These are phyloP conservation scores for Ajuga chamaepitys DNA, from an alignment of 257 asterid genomes.

Conservation along the genomic window DNA sequence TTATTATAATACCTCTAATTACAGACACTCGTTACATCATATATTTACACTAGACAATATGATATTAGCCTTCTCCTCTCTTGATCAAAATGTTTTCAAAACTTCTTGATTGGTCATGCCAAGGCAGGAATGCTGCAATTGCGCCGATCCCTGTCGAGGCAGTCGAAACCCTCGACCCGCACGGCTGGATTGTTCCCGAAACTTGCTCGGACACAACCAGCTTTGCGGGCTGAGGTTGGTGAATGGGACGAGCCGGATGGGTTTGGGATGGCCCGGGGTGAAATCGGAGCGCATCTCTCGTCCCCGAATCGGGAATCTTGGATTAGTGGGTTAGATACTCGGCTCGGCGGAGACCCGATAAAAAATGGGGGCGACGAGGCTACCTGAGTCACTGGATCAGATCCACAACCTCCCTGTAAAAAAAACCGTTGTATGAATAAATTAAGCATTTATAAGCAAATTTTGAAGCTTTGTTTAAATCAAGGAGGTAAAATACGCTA, in stretches of 20 bases:
- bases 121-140: conserved; percentile 86
- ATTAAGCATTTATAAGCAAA: background rate
- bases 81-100: conserved; percentile 6
- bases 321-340: conserved; percentile 99
- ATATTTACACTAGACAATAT: conserved; percentile 33
- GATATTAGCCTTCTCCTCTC: background rate
- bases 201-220: conserved; percentile 68
- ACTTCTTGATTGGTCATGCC: conserved; percentile 32
- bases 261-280: conserved; percentile 57
- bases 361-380: conserved; percentile 99
- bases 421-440: background rate
- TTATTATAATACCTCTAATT: conserved; percentile 23
- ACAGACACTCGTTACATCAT: conserved; percentile 33
- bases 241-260: conserved; percentile 52
- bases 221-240: conserved; percentile 55
- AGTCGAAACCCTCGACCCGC: conserved; percentile 88
- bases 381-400: conserved; percentile 48
- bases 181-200: conserved; percentile 90
- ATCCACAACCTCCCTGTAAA: conserved; percentile 54
- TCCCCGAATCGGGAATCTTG: conserved; percentile 84
- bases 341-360: conserved; percentile 98
- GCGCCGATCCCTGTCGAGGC: conserved; percentile 86
- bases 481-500: no score
- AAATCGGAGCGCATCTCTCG: conserved; percentile 39
- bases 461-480: background rate